Conservation (phyloP, 2,329 filamentous ascomycete species). For the Epichloe typhina region DNA sequence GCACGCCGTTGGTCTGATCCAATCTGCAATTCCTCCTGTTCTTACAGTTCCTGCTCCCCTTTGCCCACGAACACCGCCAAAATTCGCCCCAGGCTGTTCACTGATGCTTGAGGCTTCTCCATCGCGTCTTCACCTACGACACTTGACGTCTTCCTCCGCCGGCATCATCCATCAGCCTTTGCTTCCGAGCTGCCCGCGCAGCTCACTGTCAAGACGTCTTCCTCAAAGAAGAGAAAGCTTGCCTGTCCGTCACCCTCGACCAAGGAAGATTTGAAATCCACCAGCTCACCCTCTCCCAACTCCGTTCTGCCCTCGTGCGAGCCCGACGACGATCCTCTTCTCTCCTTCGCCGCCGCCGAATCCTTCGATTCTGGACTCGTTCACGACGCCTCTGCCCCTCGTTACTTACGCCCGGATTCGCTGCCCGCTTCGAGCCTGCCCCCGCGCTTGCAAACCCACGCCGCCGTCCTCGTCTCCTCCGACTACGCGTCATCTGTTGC, state of each 20-base stretch:
- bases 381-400: constrained; percentile 16
- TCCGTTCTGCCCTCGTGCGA: constrained; percentile 40
- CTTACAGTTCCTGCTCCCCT: background rate
- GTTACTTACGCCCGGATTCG: constrained; percentile 29
- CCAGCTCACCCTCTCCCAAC: constrained; percentile 28
- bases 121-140: constrained; percentile 1
- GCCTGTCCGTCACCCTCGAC: constrained; percentile 28
- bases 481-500: constrained; percentile 43
- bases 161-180: constrained; percentile 3
- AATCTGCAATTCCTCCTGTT: background rate
- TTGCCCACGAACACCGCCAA: constrained; percentile 1
- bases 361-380: constrained; percentile 25
- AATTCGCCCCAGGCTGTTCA: background rate
- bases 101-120: constrained; percentile 4
- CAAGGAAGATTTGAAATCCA: constrained; percentile 25
- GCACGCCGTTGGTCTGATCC: background rate
- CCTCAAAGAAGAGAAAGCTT: constrained; percentile 60
- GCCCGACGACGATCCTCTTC: constrained; percentile 32
- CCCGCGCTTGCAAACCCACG: constrained; percentile 34
- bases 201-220: constrained; percentile 61
- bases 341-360: constrained; percentile 34
- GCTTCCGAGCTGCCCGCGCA: constrained; percentile 46
- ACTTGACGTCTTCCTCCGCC: constrained; percentile 3
- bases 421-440: constrained; percentile 37
- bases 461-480: constrained; percentile 26